Conservation (phyloP, 306 rosid genomes). For the Inga laurina region DNA sequence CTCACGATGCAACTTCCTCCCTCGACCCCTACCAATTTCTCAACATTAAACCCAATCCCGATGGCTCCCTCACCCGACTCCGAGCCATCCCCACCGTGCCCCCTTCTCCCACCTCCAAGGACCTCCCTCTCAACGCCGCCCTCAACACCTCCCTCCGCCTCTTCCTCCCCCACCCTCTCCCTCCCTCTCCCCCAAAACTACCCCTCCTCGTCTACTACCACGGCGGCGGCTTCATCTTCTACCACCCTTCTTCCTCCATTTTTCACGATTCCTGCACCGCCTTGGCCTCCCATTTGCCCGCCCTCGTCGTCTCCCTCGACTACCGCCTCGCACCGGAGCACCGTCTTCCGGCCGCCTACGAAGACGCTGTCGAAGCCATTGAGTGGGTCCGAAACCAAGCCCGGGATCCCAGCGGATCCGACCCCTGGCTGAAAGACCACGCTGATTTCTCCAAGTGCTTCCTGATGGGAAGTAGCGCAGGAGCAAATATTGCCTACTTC, state of each 20-base stretch:
- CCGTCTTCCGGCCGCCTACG: slow-evolving; percentile 87
- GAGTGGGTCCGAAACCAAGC: slow-evolving; percentile 51
- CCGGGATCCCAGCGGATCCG: slow-evolving; percentile 19
- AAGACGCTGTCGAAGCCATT: slow-evolving; percentile 66
- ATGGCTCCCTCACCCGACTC: slow-evolving; percentile 64
- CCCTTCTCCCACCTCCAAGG: slow-evolving; percentile 40
- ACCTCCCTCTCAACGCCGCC: slow-evolving; percentile 52
- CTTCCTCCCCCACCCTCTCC: slow-evolving; percentile 56
- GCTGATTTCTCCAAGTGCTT: slow-evolving; percentile 53
- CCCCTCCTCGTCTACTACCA: slow-evolving; percentile 57
- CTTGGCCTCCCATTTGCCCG: slow-evolving; percentile 36
- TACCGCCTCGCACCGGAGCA: slow-evolving; percentile 84
- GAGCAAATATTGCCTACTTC: slow-evolving; percentile 63
- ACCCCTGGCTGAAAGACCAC: slow-evolving; percentile 56
- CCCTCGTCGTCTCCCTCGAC: slow-evolving; percentile 58
- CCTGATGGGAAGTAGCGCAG: slow-evolving; percentile 69
- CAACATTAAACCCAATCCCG: slow-evolving; percentile 51
- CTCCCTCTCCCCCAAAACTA: slow-evolving; percentile 34
- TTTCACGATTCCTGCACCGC: slow-evolving; percentile 51
- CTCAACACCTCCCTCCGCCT: slow-evolving; percentile 60
- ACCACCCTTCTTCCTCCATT: slow-evolving; percentile 46
- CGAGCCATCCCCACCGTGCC: slow-evolving; percentile 26
- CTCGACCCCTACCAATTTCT: slow-evolving; percentile 52
- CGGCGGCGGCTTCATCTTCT: slow-evolving; percentile 86
- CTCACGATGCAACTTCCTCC: slow-evolving; percentile 19